A percentile compares a stretch with the other conserved stretches of the same genome.
Conservation (phyloP, 495 filamentous ascomycete genomes). For the Aspergillus sclerotiicarbonarius region DNA sequence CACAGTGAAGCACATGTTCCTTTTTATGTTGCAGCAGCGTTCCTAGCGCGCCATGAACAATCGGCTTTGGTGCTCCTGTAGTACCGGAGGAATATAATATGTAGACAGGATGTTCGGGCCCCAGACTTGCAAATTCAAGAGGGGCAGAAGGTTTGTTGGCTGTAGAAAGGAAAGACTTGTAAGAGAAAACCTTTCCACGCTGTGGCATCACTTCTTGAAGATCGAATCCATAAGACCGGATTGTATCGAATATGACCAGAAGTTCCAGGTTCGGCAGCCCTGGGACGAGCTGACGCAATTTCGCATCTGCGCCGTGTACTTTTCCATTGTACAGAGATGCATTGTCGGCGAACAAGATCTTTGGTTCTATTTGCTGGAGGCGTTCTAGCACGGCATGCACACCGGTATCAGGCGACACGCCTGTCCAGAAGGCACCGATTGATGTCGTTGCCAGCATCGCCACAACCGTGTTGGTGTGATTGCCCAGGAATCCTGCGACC, state of each 20-base stretch:
- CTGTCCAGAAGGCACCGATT: constrained; percentile 87
- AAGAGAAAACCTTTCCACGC: constrained; percentile 51
- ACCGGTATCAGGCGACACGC: constrained; percentile 82
- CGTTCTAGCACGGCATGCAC: constrained; percentile 77
- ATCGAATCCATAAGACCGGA: constrained; percentile 47
- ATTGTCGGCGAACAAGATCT: constrained; percentile 80
- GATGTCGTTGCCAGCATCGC: constrained; percentile 79
- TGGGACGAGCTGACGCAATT: constrained; percentile 67
- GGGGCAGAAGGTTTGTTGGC: constrained; percentile 42
- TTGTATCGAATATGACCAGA: constrained; percentile 68
- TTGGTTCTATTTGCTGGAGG: constrained; percentile 76
- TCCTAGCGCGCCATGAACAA: constrained; percentile 83
- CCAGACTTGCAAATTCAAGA: constrained; percentile 69
- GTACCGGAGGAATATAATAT: constrained; percentile 87
- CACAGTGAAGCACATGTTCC: constrained; percentile 81
- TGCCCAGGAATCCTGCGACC: constrained; percentile 83
- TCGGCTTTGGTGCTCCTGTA: constrained; percentile 88
- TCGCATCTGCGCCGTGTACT: constrained; percentile 66
- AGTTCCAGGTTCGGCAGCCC: constrained; percentile 61
- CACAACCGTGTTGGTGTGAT: constrained; percentile 80
- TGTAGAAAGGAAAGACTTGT: constrained; percentile 48
- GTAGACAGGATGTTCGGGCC: constrained; percentile 82
- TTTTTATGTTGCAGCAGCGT: constrained; percentile 94
- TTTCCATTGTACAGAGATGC: constrained; percentile 87
- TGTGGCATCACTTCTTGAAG: constrained; percentile 44